phyloP scores from a whole-genome alignment of 176 grass and related monocot genomes.

The Oryza punctata region DNA sequence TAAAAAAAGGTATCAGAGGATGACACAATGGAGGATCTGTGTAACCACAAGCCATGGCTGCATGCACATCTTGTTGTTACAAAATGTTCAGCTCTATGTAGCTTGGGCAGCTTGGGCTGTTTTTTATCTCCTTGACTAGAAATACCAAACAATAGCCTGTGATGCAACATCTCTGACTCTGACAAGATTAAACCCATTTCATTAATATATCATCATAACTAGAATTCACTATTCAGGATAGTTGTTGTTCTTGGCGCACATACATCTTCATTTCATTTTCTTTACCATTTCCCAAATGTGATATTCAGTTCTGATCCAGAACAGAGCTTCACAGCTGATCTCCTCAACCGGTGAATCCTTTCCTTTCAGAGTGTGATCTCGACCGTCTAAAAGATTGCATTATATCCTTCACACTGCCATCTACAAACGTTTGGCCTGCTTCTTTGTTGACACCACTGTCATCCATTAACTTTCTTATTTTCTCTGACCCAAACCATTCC shows the following conservation, averaged over 20 bases:
- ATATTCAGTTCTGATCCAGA: neutral
- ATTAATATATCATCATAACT: neutral
- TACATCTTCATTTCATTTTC: neutral
- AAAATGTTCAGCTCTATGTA: neutral
- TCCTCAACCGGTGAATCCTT: constrained; percentile 7
- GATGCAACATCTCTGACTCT: neutral
- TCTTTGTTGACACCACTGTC: constrained; percentile 74
- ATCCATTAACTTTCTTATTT: constrained; percentile 88
- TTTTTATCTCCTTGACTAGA: neutral
- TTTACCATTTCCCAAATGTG: neutral
- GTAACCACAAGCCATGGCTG: neutral
- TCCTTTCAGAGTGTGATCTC: neutral
- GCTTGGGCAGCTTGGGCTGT: too few species aligned
- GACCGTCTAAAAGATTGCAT: constrained; percentile 17
- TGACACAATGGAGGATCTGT: neutral
- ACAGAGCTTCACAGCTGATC: neutral
- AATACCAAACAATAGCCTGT: neutral
- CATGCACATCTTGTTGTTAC: neutral
- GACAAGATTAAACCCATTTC: neutral
- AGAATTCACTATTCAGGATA: neutral
- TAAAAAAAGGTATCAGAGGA: neutral
- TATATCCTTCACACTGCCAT: constrained; percentile 31
- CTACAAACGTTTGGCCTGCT: constrained; percentile 57
- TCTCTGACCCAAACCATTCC: constrained; percentile 68
- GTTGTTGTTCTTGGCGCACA: neutral